Conservation (phyloP, 2,329 filamentous ascomycete species). For the Pezicula carpinea region DNA sequence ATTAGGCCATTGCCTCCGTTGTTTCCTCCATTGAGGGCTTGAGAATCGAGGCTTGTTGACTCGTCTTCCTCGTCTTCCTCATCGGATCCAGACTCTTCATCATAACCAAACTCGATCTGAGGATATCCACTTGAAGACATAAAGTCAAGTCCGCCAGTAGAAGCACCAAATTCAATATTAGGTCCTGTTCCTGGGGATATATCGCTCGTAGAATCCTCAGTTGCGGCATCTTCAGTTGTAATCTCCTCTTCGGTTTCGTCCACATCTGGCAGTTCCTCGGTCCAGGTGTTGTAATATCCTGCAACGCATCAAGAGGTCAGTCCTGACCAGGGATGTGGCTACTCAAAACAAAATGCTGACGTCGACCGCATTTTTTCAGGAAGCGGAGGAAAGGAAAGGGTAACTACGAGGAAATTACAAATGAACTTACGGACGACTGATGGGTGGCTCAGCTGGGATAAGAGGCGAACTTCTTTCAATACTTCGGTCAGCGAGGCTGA, state of each 20-base stretch:
- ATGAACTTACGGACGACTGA: conserved; percentile 41
- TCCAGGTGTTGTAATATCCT: conserved; percentile 93
- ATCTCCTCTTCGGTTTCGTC: conserved; percentile 51
- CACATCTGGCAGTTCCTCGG: conserved; percentile 63
- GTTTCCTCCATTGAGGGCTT: conserved; percentile 17
- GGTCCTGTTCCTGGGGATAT: conserved; percentile 22
- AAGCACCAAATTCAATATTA: conserved; percentile 35
- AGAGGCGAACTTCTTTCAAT: conserved; percentile 76
- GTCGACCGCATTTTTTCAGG: not conserved
- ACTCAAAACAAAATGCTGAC: not conserved
- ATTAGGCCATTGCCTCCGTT: conserved; percentile 17
- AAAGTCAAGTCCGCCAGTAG: conserved; percentile 82
- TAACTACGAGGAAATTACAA: not conserved
- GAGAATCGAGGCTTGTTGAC: conserved; percentile 40
- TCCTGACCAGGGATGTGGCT: not conserved
- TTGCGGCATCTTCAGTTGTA: conserved; percentile 42
- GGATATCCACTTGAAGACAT: conserved; percentile 81
- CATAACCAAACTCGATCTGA: conserved; percentile 71
- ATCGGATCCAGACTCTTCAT: conserved; percentile 39
- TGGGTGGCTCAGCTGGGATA: conserved; percentile 91
- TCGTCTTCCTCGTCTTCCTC: conserved; percentile 39
- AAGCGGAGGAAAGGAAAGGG: not conserved
- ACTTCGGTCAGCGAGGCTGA: conserved; percentile 76
- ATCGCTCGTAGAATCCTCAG: conserved; percentile 20
- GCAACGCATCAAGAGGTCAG: conserved; percentile 52